Evolutionary conservation across 73 alveolate species (phyloP), one percentile per base, ranked within the genome.

Genomic region (Symbiodinium pilosum): DNA sequence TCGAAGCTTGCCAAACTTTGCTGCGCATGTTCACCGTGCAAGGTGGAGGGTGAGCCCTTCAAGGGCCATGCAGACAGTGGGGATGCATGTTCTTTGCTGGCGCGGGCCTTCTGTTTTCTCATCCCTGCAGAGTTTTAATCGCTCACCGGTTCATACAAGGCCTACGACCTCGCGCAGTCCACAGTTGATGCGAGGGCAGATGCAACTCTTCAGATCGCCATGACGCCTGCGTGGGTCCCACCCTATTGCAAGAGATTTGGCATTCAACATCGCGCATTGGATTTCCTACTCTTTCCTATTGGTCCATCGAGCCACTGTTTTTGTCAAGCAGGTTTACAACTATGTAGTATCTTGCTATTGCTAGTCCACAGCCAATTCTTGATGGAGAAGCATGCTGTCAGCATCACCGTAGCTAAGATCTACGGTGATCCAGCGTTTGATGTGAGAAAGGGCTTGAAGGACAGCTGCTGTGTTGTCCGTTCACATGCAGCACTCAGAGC

Each of bases 21-120:
- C n/a, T 47, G 59, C 59, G 14, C 59, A 47, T 47, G 21, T 47
- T 6, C 59, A 47, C 59, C 14, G 14, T 14, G 59, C 14, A 47
- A 87, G 94, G 94, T 87, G 12, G 94, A 87, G 26, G 94, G 94
- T 14, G 94, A 87, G 64, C 43, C 94, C 75, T 87, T 87, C 47
- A 87, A 87, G 41, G 75, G 94, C 54, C 43, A 52, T 39, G 94
- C 85, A 7, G 94, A 87, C 43, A 81, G 85, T 4, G 94, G 32
- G 6, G 94, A 87, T 40, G 73, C 43, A 12, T 87, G 94, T 39
- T 47, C 94, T 3, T 42, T 87, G 59, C 69, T 87, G 34, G 94
- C 42, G 16, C 41, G 41, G 84, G 44, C 68, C 94, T 43, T 26
- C n/a, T 0, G 68, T 41, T 8, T 83, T 32, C 34, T n/a, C 6